These are phyloP conservation scores for Pugionium dolabratum DNA, from an alignment of 345 rosid species.

Conservation along the genomic window DNA sequence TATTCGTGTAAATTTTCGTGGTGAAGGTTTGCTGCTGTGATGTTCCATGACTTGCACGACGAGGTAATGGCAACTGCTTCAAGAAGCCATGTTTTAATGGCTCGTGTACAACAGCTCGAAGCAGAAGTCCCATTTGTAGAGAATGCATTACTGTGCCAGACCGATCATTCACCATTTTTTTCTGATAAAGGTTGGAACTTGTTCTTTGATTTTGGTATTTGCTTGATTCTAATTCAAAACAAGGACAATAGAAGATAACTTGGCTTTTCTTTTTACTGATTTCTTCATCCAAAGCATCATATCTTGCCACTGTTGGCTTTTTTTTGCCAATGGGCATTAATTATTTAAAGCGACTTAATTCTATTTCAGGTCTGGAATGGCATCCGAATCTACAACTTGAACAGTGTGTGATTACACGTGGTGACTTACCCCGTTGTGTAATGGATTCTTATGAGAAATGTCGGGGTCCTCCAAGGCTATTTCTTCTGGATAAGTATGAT, in stretches of 20 bases:
- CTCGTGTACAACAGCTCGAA: slow-evolving; percentile 92
- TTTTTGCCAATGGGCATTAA: slow-evolving; percentile 1
- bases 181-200: slow-evolving; percentile 59
- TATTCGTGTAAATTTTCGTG: background rate
- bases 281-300: too few species aligned
- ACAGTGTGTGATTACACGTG: slow-evolving; percentile 70
- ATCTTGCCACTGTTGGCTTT: background rate
- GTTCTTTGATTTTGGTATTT: background rate
- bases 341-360: background rate
- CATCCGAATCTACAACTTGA: slow-evolving; percentile 71
- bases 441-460: slow-evolving; percentile 98
- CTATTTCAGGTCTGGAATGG: slow-evolving; percentile 75
- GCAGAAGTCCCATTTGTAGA: slow-evolving; percentile 80
- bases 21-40: slow-evolving; percentile 93
- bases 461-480: slow-evolving; percentile 80
- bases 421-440: slow-evolving; percentile 95
- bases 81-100: slow-evolving; percentile 92
- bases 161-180: slow-evolving; percentile 66
- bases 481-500: slow-evolving; percentile 92
- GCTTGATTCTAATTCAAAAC: background rate
- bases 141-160: slow-evolving; percentile 83
- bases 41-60: slow-evolving; percentile 95
- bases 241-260: too few species aligned
- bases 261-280: too few species aligned
- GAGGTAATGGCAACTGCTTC: slow-evolving; percentile 90